These are phyloP conservation scores for Calonectria hawksworthii DNA, from an alignment of 2,329 filamentous ascomycete genomes.

Conservation along the genomic window DNA sequence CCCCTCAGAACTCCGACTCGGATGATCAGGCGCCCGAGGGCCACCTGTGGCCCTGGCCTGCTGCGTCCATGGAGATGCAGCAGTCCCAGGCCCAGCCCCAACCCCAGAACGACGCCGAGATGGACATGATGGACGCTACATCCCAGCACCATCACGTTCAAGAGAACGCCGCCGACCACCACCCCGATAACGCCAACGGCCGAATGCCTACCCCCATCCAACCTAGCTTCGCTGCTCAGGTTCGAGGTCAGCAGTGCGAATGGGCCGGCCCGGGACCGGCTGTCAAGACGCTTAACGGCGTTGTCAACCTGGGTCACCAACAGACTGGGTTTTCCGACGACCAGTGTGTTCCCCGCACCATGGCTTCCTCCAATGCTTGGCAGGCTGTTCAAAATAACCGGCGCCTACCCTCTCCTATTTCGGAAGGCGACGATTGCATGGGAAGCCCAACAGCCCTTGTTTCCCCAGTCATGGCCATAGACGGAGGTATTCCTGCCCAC, in stretches of 20 bases:
- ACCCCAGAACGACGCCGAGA: slow-evolving; percentile 56
- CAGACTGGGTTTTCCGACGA: slow-evolving; percentile 56
- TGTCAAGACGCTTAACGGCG: slow-evolving; percentile 52
- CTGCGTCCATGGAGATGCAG: slow-evolving; percentile 36
- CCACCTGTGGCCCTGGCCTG: slow-evolving; percentile 51
- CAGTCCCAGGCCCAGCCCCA: slow-evolving; percentile 26
- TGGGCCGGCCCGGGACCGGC: slow-evolving; percentile 51
- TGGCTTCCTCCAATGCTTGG: slow-evolving; percentile 64
- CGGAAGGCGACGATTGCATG: slow-evolving; percentile 66
- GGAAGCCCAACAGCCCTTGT: slow-evolving; percentile 49
- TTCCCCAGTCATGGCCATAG: slow-evolving; percentile 49
- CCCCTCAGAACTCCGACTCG: slow-evolving; percentile 56
- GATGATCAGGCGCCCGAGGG: slow-evolving; percentile 53
- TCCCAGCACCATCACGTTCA: slow-evolving; percentile 32
- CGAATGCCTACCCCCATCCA: slow-evolving; percentile 74
- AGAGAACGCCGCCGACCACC: slow-evolving; percentile 30
- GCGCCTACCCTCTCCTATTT: slow-evolving; percentile 72
- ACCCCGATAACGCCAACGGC: slow-evolving; percentile 50
- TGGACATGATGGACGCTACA: slow-evolving; percentile 65
- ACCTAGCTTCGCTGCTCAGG: slow-evolving; percentile 68
- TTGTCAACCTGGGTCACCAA: slow-evolving; percentile 57
- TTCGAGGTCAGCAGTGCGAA: slow-evolving; percentile 66
- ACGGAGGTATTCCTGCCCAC: slow-evolving; percentile 52
- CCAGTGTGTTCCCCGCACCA: slow-evolving; percentile 63
- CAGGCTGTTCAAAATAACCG: slow-evolving; percentile 66